These are phyloP conservation scores for Domatiomyces catenatus DNA, from an alignment of 2,329 filamentous ascomycete genomes.

Conservation along the genomic window DNA sequence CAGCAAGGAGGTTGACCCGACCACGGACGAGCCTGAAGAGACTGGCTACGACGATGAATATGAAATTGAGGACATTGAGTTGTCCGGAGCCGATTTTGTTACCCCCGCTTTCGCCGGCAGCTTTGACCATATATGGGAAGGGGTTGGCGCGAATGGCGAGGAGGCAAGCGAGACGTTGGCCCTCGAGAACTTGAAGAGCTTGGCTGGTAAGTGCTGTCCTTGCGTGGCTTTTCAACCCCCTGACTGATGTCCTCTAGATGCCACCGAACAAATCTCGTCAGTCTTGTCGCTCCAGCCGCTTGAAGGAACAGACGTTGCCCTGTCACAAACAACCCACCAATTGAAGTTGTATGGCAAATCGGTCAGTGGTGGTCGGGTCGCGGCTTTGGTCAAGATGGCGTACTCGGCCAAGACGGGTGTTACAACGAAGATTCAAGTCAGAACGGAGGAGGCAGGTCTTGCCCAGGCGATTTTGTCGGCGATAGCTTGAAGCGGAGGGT, in stretches of 20 bases:
- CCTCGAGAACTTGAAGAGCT: slow-evolving; percentile 74
- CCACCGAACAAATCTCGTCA: slow-evolving; percentile 78
- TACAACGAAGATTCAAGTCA: slow-evolving; percentile 84
- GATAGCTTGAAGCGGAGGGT: slow-evolving; percentile 27
- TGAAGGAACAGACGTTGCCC: slow-evolving; percentile 80
- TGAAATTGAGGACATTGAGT: slow-evolving; percentile 82
- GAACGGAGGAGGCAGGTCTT: slow-evolving; percentile 85
- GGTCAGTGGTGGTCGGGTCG: slow-evolving; percentile 74
- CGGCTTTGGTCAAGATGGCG: slow-evolving; percentile 79
- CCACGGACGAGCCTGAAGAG: slow-evolving; percentile 83
- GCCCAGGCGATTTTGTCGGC: slow-evolving; percentile 61
- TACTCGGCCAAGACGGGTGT: slow-evolving; percentile 85
- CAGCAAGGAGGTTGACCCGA: slow-evolving; percentile 93
- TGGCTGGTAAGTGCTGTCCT: slow-evolving; percentile 53
- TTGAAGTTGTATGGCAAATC: slow-evolving; percentile 95
- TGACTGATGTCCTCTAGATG: slow-evolving; percentile 45
- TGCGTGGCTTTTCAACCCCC: not conserved
- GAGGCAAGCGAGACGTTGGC: slow-evolving; percentile 85
- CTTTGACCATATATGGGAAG: slow-evolving; percentile 92
- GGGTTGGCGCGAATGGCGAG: slow-evolving; percentile 74
- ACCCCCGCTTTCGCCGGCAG: slow-evolving; percentile 85
- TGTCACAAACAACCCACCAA: slow-evolving; percentile 79
- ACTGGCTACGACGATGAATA: slow-evolving; percentile 94
- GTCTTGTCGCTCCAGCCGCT: slow-evolving; percentile 80
- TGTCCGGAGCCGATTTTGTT: slow-evolving; percentile 84